Evolutionary conservation across 164 flowering plant species (phyloP), one percentile per base, ranked within the genome.

Genomic region (Tetrastigma voinierianum): DNA sequence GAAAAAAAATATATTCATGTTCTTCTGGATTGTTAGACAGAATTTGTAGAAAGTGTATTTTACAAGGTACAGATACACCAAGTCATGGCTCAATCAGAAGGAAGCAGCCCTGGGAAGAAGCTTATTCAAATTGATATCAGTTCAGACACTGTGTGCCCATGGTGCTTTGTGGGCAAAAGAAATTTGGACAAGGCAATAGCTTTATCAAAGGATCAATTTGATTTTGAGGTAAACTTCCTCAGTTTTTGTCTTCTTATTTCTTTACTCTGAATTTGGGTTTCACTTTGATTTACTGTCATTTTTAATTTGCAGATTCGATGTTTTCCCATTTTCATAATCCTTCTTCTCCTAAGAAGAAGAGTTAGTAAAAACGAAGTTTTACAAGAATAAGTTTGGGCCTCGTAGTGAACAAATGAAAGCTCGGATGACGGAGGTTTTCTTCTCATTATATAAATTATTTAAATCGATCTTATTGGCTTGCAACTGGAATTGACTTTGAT

Each of bases 111-210:
- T 20, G 84, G 61, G 16, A 92, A 87, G 86, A 90, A 88, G 82
- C 85, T 83, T 56, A 76, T 95, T 57, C 75, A 40, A 59, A 83
- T 95, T 51, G 99, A 95, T 72, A 62, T 90, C 58, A 89, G 86
- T 70, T 80, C 93, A 19, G 99, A 95, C 73, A 82, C 93, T 0
- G 97, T 92, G 18, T 95, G 99, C 62, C 99, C 97, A 48, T 95
- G 97, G 99, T 95, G 99, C 73, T 92, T 81, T 76, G 96, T 92
- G 73, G 99, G 99, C 57, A 89, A 95, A 72, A 89, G 56, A 61
- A 90, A 92, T 73, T 71, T 95, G 20, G 94, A 92, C 74, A 92
- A 87, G 69, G 99, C 99, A 47, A 84, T 95, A 23, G 87, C 74
- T 76, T 76, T 78, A 15, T 73, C 87, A 19, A 82, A 80, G 65